phyloP scores from a whole-genome alignment of 202 grass and related monocot species.

The Digitaria exilis region DNA sequence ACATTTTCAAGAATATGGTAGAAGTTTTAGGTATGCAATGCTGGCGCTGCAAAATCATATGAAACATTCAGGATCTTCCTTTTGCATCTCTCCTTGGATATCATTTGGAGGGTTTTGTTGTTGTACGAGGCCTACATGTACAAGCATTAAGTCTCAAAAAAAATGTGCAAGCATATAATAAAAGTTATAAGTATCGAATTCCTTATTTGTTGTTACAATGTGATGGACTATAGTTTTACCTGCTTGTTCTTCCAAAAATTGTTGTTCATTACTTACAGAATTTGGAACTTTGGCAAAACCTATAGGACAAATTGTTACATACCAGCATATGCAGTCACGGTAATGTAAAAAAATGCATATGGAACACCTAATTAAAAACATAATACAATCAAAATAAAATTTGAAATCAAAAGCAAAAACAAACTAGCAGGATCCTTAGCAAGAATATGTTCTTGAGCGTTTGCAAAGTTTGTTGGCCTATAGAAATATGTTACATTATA shows the following conservation, averaged over 20 bases:
- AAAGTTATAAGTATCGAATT: background rate
- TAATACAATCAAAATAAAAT: background rate
- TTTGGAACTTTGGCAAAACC: background rate
- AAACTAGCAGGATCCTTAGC: background rate
- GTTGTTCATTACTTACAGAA: background rate
- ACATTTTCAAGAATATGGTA: no score
- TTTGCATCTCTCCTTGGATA: no score
- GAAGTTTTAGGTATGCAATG: no score
- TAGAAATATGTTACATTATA: background rate
- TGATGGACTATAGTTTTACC: background rate
- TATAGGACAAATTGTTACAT: background rate
- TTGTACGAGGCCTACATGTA: background rate
- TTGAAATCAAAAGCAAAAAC: background rate
- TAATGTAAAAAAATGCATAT: background rate
- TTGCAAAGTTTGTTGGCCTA: background rate
- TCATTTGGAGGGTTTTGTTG: background rate
- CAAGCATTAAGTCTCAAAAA: no score
- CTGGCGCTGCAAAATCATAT: background rate
- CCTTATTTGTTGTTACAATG: background rate
- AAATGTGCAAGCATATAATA: background rate
- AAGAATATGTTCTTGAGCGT: background rate
- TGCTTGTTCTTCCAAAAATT: background rate
- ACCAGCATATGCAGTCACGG: background rate
- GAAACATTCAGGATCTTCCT: background rate
- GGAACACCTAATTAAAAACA: background rate